These are phyloP conservation scores for Boletus smithii DNA, from an alignment of 1,284 basidiomycete species.

Conservation along the genomic window DNA sequence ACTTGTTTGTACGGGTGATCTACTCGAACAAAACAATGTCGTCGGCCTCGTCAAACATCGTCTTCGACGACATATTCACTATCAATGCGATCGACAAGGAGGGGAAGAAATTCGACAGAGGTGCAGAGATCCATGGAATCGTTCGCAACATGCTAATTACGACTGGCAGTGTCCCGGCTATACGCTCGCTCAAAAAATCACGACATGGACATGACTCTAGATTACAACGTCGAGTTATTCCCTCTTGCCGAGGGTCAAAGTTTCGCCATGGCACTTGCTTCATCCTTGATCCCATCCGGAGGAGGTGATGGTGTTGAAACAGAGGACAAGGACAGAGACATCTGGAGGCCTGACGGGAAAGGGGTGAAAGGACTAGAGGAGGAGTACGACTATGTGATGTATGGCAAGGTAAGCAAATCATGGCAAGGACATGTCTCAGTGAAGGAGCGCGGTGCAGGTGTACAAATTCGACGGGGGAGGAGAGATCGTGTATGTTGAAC, in stretches of 20 bases:
- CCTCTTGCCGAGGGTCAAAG: constrained; percentile 66
- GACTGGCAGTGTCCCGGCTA: constrained; percentile 69
- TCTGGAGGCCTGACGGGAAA: constrained; percentile 89
- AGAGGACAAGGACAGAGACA: constrained; percentile 70
- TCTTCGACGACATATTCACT: constrained; percentile 90
- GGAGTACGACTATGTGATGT: constrained; percentile 99
- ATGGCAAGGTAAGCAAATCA: constrained; percentile 76
- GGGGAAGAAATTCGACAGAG: constrained; percentile 97
- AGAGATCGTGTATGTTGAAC: constrained; percentile 69
- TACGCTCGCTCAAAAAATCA: constrained; percentile 83
- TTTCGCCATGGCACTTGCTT: constrained; percentile 84
- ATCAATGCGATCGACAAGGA: constrained; percentile 85
- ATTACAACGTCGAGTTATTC: constrained; percentile 89
- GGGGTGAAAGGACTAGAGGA: constrained; percentile 86
- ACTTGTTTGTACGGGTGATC: too few relatives aligned
- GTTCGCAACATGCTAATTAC: constrained; percentile 3
- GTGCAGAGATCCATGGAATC: constrained; percentile 42
- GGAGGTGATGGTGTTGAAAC: constrained; percentile 44
- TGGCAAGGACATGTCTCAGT: constrained; percentile 6
- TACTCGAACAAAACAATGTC: constrained; percentile 44
- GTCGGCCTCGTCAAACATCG: constrained; percentile 63
- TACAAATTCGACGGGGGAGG: constrained; percentile 94
- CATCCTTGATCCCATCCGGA: constrained; percentile 70
- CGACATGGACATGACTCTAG: constrained; percentile 85
- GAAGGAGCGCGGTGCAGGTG: constrained; percentile 53